Percentiles rank a stretch among this genome's conserved stretches.
Evolutionary conservation across 2,329 filamentous ascomycete genomes (phyloP).

Genomic region (Arthrobotrys conoides): DNA sequence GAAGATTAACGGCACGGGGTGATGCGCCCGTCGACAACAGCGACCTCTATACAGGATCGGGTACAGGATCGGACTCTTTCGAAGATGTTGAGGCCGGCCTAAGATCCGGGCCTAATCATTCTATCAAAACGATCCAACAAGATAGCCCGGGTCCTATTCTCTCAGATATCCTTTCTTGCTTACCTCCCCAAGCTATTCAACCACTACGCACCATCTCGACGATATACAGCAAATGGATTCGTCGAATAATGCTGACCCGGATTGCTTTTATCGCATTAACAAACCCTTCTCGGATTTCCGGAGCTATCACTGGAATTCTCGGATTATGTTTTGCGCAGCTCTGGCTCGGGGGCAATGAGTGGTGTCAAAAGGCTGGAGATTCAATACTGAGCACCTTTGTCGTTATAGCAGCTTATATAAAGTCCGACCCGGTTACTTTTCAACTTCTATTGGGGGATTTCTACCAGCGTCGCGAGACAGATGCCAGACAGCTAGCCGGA

Average conservation of each 20-base stretch:
- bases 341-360: not conserved
- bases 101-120: no score
- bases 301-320: not conserved
- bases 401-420: conserved; percentile 4
- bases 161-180: not conserved
- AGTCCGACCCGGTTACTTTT: conserved; percentile 15
- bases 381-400: not conserved
- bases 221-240: conserved; percentile 1
- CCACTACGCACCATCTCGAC: not conserved
- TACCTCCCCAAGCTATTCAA: not conserved
- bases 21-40: not conserved
- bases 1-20: not conserved
- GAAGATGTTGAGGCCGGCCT: not conserved
- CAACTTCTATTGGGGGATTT: conserved; percentile 5
- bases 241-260: not conserved
- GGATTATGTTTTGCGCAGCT: not conserved
- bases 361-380: not conserved
- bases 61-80: no score
- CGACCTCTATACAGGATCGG: not conserved
- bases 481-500: not conserved
- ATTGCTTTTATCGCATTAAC: not conserved
- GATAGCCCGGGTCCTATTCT: not conserved
- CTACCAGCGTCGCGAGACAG: not conserved
- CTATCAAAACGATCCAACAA: no score
- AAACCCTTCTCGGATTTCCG: conserved; percentile 2